Evolutionary conservation across 192 early-diverging fungal species (phyloP).

Genomic region (Pecoramyces ruminantium): DNA sequence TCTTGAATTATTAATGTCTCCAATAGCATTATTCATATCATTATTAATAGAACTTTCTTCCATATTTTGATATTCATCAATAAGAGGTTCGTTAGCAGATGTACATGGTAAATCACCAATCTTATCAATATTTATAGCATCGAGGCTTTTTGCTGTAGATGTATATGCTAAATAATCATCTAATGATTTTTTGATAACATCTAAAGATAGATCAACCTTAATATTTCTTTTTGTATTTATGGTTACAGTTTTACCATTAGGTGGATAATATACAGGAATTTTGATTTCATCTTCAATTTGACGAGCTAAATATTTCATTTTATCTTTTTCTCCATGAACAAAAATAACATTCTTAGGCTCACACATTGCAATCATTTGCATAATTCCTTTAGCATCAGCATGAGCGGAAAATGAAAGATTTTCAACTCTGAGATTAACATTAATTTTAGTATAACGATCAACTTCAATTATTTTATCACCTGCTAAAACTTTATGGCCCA

Average conservation of each 20-base stretch:
- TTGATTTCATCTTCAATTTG: background rate
- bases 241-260: background rate
- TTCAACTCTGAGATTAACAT: slow-evolving; percentile 80
- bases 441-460: slow-evolving; percentile 49
- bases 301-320: slow-evolving; percentile 44
- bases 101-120: background rate
- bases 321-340: slow-evolving; percentile 83
- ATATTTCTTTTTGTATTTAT: background rate
- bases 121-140: background rate
- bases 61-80: background rate
- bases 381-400: slow-evolving; percentile 93
- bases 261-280: background rate
- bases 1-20: background rate
- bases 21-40: background rate
- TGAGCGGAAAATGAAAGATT: slow-evolving; percentile 95
- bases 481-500: slow-evolving; percentile 80
- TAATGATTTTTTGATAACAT: background rate
- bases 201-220: background rate
- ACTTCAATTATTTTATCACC: slow-evolving; percentile 74
- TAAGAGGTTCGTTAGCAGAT: background rate
- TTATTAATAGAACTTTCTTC: background rate
- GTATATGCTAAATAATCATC: background rate
- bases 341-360: slow-evolving; percentile 71
- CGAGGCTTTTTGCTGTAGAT: background rate
- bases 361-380: slow-evolving; percentile 83